Conservation (phyloP, 495 filamentous ascomycete genomes). For the Echria macrotheca region DNA sequence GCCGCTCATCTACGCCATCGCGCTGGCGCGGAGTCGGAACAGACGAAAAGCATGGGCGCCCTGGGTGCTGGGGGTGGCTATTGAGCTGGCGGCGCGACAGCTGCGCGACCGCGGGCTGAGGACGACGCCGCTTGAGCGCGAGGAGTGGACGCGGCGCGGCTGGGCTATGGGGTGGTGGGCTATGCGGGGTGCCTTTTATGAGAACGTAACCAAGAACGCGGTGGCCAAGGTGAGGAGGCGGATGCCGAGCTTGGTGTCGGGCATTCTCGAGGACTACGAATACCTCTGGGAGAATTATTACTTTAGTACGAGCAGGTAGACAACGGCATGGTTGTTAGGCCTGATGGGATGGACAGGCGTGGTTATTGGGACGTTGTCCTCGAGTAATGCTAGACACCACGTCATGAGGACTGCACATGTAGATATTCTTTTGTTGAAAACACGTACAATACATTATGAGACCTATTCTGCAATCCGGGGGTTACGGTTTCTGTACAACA, state of each 20-base stretch:
- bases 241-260: conserved; percentile 71
- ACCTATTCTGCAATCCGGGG: no score
- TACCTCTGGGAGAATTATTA: conserved; percentile 98
- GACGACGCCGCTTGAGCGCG: conserved; percentile 78
- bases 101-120: conserved; percentile 68
- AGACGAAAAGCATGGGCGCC: conserved; percentile 71
- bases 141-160: conserved; percentile 77
- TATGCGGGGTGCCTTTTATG: conserved; percentile 93
- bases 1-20: conserved; percentile 82
- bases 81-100: conserved; percentile 84
- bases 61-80: conserved; percentile 80
- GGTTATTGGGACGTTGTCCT: no score
- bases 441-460: no score
- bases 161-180: conserved; percentile 93
- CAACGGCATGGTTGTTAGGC: no score
- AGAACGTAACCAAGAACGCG: conserved; percentile 81
- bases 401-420: no score
- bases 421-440: no score
- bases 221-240: conserved; percentile 65
- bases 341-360: no score
- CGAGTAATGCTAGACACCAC: no score
- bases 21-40: conserved; percentile 61
- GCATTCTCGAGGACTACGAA: conserved; percentile 88
- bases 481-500: no score
- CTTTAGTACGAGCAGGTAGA: conserved; percentile 58